A percentile compares a stretch with the other conserved stretches of the same genome.
phyloP scores from a whole-genome alignment of 2,329 filamentous ascomycete genomes.

The Cercospora janseana region DNA sequence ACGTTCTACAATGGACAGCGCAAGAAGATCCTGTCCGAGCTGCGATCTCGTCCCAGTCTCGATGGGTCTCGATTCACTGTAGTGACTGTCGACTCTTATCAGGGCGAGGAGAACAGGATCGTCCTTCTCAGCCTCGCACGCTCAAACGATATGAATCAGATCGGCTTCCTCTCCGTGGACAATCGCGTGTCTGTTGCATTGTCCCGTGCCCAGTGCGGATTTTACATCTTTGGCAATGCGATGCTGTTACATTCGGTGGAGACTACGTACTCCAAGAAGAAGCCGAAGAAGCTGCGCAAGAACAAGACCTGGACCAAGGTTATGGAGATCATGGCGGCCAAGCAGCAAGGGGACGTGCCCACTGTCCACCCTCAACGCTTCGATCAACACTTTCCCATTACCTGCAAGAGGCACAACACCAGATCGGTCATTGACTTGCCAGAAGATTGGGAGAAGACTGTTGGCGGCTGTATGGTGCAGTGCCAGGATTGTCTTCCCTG shows the following conservation, averaged over 20 bases:
- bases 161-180: slow-evolving; percentile 71
- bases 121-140: slow-evolving; percentile 78
- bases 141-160: slow-evolving; percentile 56
- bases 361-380: slow-evolving; percentile 23
- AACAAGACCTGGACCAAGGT: slow-evolving; percentile 33
- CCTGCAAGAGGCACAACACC: slow-evolving; percentile 32
- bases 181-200: slow-evolving; percentile 63
- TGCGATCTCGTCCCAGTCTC: slow-evolving; percentile 37
- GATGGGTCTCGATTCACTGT: slow-evolving; percentile 52
- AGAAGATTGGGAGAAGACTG: slow-evolving; percentile 53
- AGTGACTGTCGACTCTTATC: slow-evolving; percentile 82
- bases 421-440: slow-evolving; percentile 40
- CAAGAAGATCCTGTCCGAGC: slow-evolving; percentile 57
- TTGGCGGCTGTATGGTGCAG: slow-evolving; percentile 52
- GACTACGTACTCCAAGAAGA: slow-evolving; percentile 21
- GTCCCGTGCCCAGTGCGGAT: slow-evolving; percentile 70
- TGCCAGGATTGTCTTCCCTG: slow-evolving; percentile 51
- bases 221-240: slow-evolving; percentile 83
- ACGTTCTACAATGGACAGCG: slow-evolving; percentile 88
- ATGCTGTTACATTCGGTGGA: slow-evolving; percentile 43
- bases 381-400: slow-evolving; percentile 26
- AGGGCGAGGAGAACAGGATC: slow-evolving; percentile 86
- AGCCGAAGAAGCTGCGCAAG: slow-evolving; percentile 22
- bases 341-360: slow-evolving; percentile 22
- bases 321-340: slow-evolving; percentile 31